Evolutionary conservation across 495 filamentous ascomycete genomes (phyloP), one percentile per base, ranked within the genome.

Genomic region (Apodospora peruviana): DNA sequence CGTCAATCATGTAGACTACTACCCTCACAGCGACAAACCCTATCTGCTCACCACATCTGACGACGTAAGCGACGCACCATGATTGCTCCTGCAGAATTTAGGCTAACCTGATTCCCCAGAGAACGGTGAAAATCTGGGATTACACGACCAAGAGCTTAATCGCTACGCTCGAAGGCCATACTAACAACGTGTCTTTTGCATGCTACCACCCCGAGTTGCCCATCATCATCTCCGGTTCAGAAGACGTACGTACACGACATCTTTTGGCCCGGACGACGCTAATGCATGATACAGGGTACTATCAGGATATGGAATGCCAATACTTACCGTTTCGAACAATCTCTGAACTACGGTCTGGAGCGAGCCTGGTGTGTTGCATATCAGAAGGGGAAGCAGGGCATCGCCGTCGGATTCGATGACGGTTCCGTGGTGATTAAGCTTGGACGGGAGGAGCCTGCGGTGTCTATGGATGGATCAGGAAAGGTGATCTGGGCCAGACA

Each of bases 251-350:
- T 55, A 16, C 1, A 8, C 0, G 11, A 2, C n/a, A 17, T 0
- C 0, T 1, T n/a, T 16, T 12, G 25, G 22, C 8, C 9, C 8
- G 40, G 5, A 2, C 10, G 4, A n/a, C 1, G 39, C 51, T 58
- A n/a, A 56, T 27, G 0, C 14, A 4, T 0, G 5, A 11, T 14
- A 12, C 14, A 66, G 63, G 91, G 93, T 43, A 96, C 93, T 4
- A 80, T 99, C 48, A 95, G 95, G 73, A 91, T 97, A 67, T 99
- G 93, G 93, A 93, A 99, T 62, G 91, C 94, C 47, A 93, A 94
- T 56, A 95, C 93, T 40, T 97, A 97, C 66, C 78, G 93, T 44
- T 76, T 97, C 35, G 93, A 97, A 64, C 94, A 97, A 62, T 94
- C 90, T 4, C 72, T 99, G 50, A 95, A 86, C 66, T 97, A 99